A percentile compares a stretch with the other conserved stretches of the same genome.
These are phyloP conservation scores for Myriangium duriaei DNA, from an alignment of 2,329 filamentous ascomycete genomes.

Conservation along the genomic window DNA sequence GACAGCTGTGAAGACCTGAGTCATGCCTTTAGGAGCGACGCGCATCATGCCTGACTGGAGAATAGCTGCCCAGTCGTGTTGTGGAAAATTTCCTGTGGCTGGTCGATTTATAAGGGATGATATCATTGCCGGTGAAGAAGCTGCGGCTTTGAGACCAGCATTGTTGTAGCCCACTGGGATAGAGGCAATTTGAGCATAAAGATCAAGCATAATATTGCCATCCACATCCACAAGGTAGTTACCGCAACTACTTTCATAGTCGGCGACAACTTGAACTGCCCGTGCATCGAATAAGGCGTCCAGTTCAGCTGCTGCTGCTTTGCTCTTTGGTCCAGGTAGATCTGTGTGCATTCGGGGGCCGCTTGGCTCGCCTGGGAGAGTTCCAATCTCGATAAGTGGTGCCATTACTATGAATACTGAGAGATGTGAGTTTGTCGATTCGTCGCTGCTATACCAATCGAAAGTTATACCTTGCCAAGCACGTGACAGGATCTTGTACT, in stretches of 20 bases:
- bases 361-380: conserved; percentile 46
- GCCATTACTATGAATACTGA: too few relatives aligned
- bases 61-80: conserved; percentile 68
- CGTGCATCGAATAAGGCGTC: conserved; percentile 73
- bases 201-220: conserved; percentile 60
- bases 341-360: conserved; percentile 42
- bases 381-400: too few relatives aligned
- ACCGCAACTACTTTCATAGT: conserved; percentile 61
- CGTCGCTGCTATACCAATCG: too few relatives aligned
- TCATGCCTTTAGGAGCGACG: conserved; percentile 68
- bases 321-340: conserved; percentile 66
- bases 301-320: conserved; percentile 56
- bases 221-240: conserved; percentile 71
- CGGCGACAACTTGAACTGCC: conserved; percentile 69
- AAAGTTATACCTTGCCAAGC: too few relatives aligned
- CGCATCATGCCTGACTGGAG: conserved; percentile 69
- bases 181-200: conserved; percentile 85
- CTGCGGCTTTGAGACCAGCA: conserved; percentile 56
- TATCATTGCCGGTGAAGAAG: conserved; percentile 65
- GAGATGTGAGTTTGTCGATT: too few relatives aligned
- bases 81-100: conserved; percentile 82
- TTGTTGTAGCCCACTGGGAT: conserved; percentile 93
- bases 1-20: conserved; percentile 85
- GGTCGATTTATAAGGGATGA: conserved; percentile 76
- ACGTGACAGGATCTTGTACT: too few relatives aligned